Conservation (phyloP, 768 basidiomycete genomes). For the Amyloporia xantha region DNA sequence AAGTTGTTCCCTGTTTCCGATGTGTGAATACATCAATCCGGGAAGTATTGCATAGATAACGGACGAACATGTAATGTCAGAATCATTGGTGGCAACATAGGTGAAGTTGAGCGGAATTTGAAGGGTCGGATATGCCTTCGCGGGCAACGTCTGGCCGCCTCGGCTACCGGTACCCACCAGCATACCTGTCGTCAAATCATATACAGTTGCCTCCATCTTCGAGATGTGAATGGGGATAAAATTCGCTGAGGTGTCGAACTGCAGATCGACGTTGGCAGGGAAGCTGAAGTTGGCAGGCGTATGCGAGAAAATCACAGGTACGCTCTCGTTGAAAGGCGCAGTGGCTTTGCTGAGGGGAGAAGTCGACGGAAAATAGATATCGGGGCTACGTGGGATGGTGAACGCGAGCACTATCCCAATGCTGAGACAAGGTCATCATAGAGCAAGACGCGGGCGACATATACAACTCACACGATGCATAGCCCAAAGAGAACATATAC, state of each 20-base stretch:
- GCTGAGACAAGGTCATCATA: conserved; percentile 29
- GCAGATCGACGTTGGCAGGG: conserved; percentile 65
- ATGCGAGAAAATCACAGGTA: conserved; percentile 63
- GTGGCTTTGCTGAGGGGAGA: conserved; percentile 57
- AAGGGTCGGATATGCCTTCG: conserved; percentile 59
- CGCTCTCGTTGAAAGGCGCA: conserved; percentile 45
- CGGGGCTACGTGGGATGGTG: conserved; percentile 78
- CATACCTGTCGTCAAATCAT: conserved; percentile 57
- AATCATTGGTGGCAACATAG: conserved; percentile 70
- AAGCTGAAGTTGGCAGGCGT: conserved; percentile 88
- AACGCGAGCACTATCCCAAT: conserved; percentile 68
- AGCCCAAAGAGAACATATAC: conserved; percentile 63
- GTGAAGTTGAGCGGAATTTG: conserved; percentile 77
- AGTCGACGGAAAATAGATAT: conserved; percentile 51
- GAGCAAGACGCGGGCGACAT: background rate
- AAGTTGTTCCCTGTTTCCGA: conserved; percentile 52
- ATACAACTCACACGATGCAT: conserved; percentile 44
- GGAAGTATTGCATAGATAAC: too few relatives aligned
- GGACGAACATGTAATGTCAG: conserved; percentile 74
- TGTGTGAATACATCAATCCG: conserved; percentile 7
- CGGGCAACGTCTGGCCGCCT: conserved; percentile 52
- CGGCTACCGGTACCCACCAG: conserved; percentile 64
- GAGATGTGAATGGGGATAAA: conserved; percentile 74
- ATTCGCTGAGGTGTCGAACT: conserved; percentile 69
- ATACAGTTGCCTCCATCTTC: conserved; percentile 59